Evolutionary conservation across 78 protist genomes (phyloP), one percentile per base, ranked within the genome.

Genomic region (Cavenderia fasciculata): DNA sequence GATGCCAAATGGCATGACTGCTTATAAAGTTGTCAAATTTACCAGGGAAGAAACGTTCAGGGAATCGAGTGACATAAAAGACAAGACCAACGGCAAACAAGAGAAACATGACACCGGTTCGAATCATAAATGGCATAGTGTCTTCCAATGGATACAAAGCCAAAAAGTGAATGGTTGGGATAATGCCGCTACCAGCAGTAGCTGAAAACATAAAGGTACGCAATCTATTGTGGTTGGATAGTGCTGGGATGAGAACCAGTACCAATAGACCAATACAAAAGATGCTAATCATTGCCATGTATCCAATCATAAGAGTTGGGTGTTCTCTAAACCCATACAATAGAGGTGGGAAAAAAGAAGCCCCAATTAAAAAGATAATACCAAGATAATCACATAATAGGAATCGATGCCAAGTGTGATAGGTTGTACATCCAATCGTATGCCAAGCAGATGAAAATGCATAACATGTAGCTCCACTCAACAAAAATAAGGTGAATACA

Each of bases 1-100:
- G 18, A 65, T 78, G 87, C 87, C 87, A 78, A n/a, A 78, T 54
- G 5, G 75, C 14, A 38, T 78, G 87, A 78, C 75, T 65, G 4
- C 59, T 61, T 4, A 77, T 16, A 29, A 52, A 16, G 1, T 23
- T 33, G n/a, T 78, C 68, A 8, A 62, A 36, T 4, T 46, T 11
- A 18, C 87, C 87, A 25, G 87, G 87, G 7, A 47, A 19, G 5
- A 40, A 65, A 40, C 75, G 40, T 63, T 78, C 87, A 0, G 87
- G 87, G 8, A 78, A 34, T 52, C 38, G 46, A n/a, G 18, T 38
- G 5, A 78, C 52, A 14, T 65, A 78, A 51, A 78, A 36, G 0
- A 78, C 1, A 34, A 78, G 52, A 23, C 87, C 87, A 4, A 51
- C 1, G 19, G 69, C 87, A 78, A 44, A 78, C 1, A 65, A 10